Evolutionary conservation across 345 rosid species (phyloP).

Genomic region (Orychophragmus violaceus): DNA sequence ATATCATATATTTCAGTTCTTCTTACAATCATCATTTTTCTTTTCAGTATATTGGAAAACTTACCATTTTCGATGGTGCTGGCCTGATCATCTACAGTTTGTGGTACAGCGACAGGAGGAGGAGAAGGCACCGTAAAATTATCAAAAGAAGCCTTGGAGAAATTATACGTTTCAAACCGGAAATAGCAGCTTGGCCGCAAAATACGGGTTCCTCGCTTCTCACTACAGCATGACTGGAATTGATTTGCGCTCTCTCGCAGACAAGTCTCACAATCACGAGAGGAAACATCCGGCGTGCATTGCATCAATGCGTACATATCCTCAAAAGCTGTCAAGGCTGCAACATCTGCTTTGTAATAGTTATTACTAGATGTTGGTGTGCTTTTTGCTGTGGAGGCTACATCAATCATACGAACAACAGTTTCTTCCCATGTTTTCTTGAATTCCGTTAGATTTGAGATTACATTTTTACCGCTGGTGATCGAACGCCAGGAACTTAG

Average conservation of each 20-base stretch:
- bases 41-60: background rate
- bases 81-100: background rate
- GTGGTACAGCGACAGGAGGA: background rate
- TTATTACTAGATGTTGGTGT: slow-evolving; percentile 10
- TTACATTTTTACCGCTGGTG: too few relatives aligned
- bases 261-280: background rate
- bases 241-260: background rate
- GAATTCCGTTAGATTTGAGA: background rate
- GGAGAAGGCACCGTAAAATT: background rate
- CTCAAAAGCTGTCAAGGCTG: background rate
- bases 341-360: background rate
- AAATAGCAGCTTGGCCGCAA: slow-evolving; percentile 11
- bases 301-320: slow-evolving; percentile 7
- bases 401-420: background rate
- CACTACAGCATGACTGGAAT: background rate
- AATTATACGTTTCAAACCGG: slow-evolving; percentile 16
- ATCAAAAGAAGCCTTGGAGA: slow-evolving; percentile 14
- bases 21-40: background rate
- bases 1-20: background rate
- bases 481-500: too few relatives aligned
- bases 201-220: background rate
- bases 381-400: slow-evolving; percentile 10
- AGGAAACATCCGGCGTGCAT: slow-evolving; percentile 12
- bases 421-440: background rate
- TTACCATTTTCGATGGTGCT: background rate